These are phyloP conservation scores for Chaetomium globosum DNA, from an alignment of 2,329 filamentous ascomycete species.

Conservation along the genomic window DNA sequence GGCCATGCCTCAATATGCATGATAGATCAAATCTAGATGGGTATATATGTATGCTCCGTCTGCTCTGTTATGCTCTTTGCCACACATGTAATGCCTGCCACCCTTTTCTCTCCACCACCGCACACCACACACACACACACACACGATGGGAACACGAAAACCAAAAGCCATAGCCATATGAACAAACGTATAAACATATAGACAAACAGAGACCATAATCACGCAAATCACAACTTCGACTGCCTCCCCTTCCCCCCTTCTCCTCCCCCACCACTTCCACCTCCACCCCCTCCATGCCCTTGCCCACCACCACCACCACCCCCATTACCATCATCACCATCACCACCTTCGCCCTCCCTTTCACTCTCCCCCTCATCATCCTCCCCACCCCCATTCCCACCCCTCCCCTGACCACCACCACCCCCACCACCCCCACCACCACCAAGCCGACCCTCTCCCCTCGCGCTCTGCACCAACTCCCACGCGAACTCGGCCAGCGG, in stretches of 20 bases:
- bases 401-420: background rate
- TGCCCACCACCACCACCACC: too few species aligned
- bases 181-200: background rate
- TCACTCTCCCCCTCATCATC: background rate
- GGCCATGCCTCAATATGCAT: too few species aligned
- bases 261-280: too few species aligned
- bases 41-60: too few species aligned
- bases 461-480: constrained; percentile 62
- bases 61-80: background rate
- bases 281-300: too few species aligned
- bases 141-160: background rate
- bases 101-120: background rate
- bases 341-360: background rate
- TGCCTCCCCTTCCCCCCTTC: background rate
- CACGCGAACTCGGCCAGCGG: constrained; percentile 80
- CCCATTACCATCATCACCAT: background rate
- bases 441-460: background rate
- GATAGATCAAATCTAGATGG: background rate
- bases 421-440: background rate
- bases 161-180: background rate
- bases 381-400: background rate
- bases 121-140: background rate
- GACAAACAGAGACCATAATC: background rate
- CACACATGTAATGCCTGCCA: background rate
- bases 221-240: constrained; percentile 4